Conservation (phyloP, 371 early-diverging fungal genomes). For the Saksenaea oblongispora region DNA sequence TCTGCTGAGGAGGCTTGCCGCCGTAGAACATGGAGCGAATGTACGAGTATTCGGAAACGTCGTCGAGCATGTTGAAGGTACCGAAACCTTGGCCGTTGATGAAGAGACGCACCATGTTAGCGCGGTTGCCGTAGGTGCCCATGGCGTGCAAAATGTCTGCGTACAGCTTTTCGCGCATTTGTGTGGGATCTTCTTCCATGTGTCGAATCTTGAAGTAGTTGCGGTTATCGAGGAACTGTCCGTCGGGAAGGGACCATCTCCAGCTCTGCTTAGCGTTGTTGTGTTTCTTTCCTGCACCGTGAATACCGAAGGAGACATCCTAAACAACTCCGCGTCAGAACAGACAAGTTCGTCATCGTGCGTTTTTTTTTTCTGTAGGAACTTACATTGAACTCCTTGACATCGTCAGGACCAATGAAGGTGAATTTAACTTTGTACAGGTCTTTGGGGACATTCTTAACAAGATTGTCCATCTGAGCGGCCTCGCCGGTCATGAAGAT, state of each 20-base stretch:
- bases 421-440: slow-evolving; percentile 38
- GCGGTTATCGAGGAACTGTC: slow-evolving; percentile 41
- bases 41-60: slow-evolving; percentile 51
- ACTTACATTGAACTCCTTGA: slow-evolving; percentile 36
- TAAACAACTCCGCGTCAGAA: neutral
- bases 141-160: slow-evolving; percentile 54
- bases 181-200: slow-evolving; percentile 63
- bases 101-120: slow-evolving; percentile 54
- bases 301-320: slow-evolving; percentile 49
- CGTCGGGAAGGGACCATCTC: slow-evolving; percentile 38
- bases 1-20: slow-evolving; percentile 44
- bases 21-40: slow-evolving; percentile 47
- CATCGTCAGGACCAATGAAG: slow-evolving; percentile 49
- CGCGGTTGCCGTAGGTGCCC: slow-evolving; percentile 55
- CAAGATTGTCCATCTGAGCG: slow-evolving; percentile 28
- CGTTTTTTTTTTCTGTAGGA: neutral
- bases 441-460: slow-evolving; percentile 31
- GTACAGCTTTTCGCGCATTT: slow-evolving; percentile 63
- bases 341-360: neutral
- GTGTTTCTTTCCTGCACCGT: slow-evolving; percentile 55
- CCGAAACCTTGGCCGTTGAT: slow-evolving; percentile 56
- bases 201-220: slow-evolving; percentile 58
- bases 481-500: slow-evolving; percentile 44
- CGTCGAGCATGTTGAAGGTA: slow-evolving; percentile 59
- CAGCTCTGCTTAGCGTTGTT: slow-evolving; percentile 62